These are phyloP conservation scores for Russula griseocarnosa DNA, from an alignment of 768 basidiomycete genomes.

Conservation along the genomic window DNA sequence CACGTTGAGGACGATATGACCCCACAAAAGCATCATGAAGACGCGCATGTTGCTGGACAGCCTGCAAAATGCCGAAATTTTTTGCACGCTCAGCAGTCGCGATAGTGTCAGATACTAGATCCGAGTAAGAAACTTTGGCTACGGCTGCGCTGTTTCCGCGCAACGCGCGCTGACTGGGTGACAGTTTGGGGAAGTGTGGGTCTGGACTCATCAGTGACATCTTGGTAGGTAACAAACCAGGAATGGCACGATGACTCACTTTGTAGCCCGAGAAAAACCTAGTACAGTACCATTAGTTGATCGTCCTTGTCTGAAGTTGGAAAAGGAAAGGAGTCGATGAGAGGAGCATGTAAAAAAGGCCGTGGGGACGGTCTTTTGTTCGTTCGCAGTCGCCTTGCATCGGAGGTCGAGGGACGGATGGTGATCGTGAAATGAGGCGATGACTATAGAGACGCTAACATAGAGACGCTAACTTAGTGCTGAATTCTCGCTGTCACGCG, in stretches of 20 bases:
- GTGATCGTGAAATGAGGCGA: too few species aligned
- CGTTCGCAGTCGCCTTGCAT: too few species aligned
- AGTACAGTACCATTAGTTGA: too few species aligned
- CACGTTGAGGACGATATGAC: constrained; percentile 22
- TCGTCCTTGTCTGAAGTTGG: too few species aligned
- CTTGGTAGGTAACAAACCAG: constrained; percentile 37
- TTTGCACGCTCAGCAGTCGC: too few species aligned
- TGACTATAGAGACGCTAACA: too few species aligned
- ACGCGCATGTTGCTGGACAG: constrained; percentile 60
- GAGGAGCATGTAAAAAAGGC: too few species aligned
- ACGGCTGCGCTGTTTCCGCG: constrained; percentile 43
- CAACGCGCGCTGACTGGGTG: constrained; percentile 28
- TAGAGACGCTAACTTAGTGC: too few species aligned
- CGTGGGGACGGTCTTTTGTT: too few species aligned
- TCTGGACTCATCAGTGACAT: constrained; percentile 55
- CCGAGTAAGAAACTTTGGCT: constrained; percentile 59
- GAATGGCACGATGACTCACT: constrained; percentile 40
- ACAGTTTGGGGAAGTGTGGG: constrained; percentile 30
- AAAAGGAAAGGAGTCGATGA: too few species aligned
- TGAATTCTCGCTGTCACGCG: too few species aligned
- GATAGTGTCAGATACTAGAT: constrained; percentile 38
- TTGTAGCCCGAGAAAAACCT: constrained; percentile 66
- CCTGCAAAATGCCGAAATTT: constrained; percentile 52
- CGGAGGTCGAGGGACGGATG: too few species aligned
- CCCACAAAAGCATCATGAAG: constrained; percentile 52